A percentile compares a stretch with the other conserved stretches of the same genome.
These are phyloP conservation scores for Globisporangium rhizosaccharum DNA, from an alignment of 352 stramenopile genomes.

Conservation along the genomic window DNA sequence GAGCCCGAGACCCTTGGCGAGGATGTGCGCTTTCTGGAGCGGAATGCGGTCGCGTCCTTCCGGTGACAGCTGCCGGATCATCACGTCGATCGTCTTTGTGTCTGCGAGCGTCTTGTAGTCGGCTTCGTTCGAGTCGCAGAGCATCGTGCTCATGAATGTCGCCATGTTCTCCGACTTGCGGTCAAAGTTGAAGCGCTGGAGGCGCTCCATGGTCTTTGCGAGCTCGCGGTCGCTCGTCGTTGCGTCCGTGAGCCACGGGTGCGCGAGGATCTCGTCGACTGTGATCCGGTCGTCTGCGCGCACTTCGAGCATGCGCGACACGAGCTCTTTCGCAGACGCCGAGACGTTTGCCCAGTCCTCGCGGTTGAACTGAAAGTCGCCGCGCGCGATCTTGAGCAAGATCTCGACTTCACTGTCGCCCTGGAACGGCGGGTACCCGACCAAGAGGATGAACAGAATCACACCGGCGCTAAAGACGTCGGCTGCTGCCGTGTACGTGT, in stretches of 20 bases:
- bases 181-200: constrained; percentile 77
- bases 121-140: constrained; percentile 42
- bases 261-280: constrained; percentile 48
- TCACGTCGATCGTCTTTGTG: constrained; percentile 46
- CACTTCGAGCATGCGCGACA: constrained; percentile 67
- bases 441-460: constrained; percentile 75
- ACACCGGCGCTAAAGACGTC: constrained; percentile 81
- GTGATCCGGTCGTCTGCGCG: constrained; percentile 70
- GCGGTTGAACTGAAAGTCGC: constrained; percentile 66
- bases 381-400: constrained; percentile 70
- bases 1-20: constrained; percentile 49
- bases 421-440: constrained; percentile 72
- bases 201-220: constrained; percentile 32
- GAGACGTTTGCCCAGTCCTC: constrained; percentile 61
- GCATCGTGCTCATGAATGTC: constrained; percentile 52
- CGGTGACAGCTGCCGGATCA: constrained; percentile 63
- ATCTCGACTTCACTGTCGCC: constrained; percentile 72
- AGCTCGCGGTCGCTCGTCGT: constrained; percentile 26
- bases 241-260: constrained; percentile 52
- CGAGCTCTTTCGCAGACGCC: constrained; percentile 52
- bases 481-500: constrained; percentile 57
- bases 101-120: constrained; percentile 57
- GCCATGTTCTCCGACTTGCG: constrained; percentile 79
- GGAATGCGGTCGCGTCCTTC: constrained; percentile 40
- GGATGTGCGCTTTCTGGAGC: constrained; percentile 39